phyloP scores from a whole-genome alignment of 2,329 filamentous ascomycete species.

The Phaeoacremonium minimum region DNA sequence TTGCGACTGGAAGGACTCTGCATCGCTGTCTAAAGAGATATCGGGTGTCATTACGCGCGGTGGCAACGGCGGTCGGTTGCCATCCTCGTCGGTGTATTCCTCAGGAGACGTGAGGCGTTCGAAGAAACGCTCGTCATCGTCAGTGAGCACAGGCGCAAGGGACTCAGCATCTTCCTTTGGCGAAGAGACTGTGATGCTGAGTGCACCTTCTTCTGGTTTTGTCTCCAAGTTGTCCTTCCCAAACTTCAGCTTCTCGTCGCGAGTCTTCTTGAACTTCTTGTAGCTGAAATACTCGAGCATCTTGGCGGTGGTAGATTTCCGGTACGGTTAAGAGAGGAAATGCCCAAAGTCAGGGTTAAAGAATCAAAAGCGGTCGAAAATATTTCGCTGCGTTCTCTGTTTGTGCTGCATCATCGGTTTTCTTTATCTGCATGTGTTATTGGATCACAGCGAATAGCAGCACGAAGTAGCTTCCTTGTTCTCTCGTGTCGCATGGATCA shows the following conservation, averaged over 20 bases:
- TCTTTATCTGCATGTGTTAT: too few relatives aligned
- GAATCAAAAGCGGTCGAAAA: too few relatives aligned
- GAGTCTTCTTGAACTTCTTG: constrained; percentile 59
- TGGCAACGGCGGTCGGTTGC: constrained; percentile 49
- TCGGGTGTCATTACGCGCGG: constrained; percentile 47
- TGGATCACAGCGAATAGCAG: too few relatives aligned
- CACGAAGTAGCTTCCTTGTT: too few relatives aligned
- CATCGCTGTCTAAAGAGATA: constrained; percentile 42
- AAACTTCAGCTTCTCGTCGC: constrained; percentile 24
- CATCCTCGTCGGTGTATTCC: constrained; percentile 34
- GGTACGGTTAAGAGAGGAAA: too few relatives aligned
- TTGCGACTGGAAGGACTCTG: constrained; percentile 26
- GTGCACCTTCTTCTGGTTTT: constrained; percentile 7
- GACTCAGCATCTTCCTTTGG: background rate
- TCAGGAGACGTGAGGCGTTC: constrained; percentile 42
- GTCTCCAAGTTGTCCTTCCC: constrained; percentile 35
- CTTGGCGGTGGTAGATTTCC: too few relatives aligned
- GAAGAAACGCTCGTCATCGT: constrained; percentile 56
- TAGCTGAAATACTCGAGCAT: constrained; percentile 63
- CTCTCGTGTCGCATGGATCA: too few relatives aligned
- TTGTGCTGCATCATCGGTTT: too few relatives aligned
- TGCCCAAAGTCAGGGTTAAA: background rate
- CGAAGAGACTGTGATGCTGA: background rate
- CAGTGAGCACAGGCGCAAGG: constrained; percentile 43
- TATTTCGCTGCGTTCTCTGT: too few relatives aligned